Evolutionary conservation across 805 yeast genomes (phyloP), one percentile per base, ranked within the genome.

Genomic region (Metschnikowia matae): DNA sequence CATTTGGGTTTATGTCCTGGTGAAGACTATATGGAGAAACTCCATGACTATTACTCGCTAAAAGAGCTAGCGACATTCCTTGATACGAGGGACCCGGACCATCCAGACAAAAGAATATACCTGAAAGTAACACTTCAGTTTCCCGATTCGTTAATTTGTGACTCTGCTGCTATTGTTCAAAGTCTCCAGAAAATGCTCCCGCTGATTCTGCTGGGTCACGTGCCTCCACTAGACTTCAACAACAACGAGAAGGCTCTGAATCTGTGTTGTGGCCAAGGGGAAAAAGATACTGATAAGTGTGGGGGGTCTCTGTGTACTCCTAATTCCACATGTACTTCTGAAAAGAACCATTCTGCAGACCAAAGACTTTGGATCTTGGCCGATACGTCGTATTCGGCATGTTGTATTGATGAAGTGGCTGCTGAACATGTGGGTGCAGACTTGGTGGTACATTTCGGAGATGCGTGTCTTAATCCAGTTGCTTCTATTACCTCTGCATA

Each of bases 321-420:
- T 11, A 6, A 15, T 26, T 6, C 40, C 13, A 15, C 20, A 13
- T 8, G 31, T 31, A 14, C 41, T 4, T 8, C 41, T n/a, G 32
- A 21, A 26, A 8, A 26, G 11, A 26, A 1, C 3, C 41, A 39
- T 3, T 18, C 4, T 6, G 5, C 4, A 18, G 41, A 6, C 15
- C 73, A 75, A 56, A 70, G 77, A 45, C 77, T 86, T 10, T 92
- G 92, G 87, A 80, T 92, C 15, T 70, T 94, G 35, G 99, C 98
- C 0, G 99, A 94, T 62, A 92, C 99, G 0, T 89, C 97, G 0
- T 94, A 94, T 62, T 88, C 96, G 29, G 77, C 96, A 0, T 94
- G 99, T 67, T 94, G 99, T 69, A 85, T 92, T 10, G 99, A 94
- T 66, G 97, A 91, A 62, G 95, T 92, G 26, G 98, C 99, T 0